Base-by-base conservation (phyloP, 108 stramenopile genomes). In the Parmales sp. region DNA sequence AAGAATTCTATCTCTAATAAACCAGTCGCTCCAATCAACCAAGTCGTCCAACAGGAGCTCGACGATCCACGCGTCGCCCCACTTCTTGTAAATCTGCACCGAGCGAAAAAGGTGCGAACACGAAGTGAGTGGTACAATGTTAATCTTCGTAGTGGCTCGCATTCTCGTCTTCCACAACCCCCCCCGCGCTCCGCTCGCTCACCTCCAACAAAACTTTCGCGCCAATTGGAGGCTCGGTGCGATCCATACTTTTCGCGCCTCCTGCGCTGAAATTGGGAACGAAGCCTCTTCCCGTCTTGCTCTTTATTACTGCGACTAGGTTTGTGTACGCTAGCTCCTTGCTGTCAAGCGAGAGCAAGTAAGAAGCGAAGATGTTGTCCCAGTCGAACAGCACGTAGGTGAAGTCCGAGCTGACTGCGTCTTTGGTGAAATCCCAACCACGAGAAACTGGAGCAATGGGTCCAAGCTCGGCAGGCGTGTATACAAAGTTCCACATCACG, bases 181-280 rank as follows among this genome's bases (percentile, higher is more conserved):
- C n/a, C n/a, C n/a, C n/a, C n/a, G n/a, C n/a, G n/a, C n/a, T n/a
- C n/a, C n/a, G n/a, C n/a, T n/a, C n/a, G n/a, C n/a, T n/a, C n/a
- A n/a, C n/a, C n/a, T n/a, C n/a, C n/a, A n/a, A n/a, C n/a, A n/a
- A 39, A 38, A 76, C 67, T 54, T 68, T 76, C 37, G 75, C 71
- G 37, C 71, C 75, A 0, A 76, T 49, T 7, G 75, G 75, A 6
- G 75, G 75, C 70, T 76, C 75, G 25, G 75, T 68, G 4, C 75
- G 37, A 46, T 76, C 75, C 39, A 44, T 41, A 9, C 37, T 39
- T 29, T 66, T 65, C 3, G n/a, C 0, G 36, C 70, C 70, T 11
- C 75, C 75, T 5, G 16, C 51, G 19, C 49, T 36, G 26, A 31
- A 76, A 38, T 76, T 76, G 7, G 75, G 71, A 20, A 76, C 25